Evolutionary conservation across 768 basidiomycete genomes (phyloP).

Genomic region (Tricholoma sp.): DNA sequence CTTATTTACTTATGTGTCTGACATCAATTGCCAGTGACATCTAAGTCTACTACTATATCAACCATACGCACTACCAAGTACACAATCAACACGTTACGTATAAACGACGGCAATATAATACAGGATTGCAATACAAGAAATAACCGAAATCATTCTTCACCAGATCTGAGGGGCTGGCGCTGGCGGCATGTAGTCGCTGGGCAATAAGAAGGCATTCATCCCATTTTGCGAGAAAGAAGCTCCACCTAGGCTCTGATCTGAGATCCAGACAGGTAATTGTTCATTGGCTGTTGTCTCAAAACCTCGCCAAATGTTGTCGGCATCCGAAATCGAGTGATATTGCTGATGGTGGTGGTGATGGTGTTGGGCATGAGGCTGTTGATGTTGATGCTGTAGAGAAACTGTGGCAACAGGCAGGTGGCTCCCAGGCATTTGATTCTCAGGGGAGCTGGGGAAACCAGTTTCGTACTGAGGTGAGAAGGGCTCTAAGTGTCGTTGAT

Average conservation of each 20-base stretch:
- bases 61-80: neutral
- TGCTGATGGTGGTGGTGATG: constrained; percentile 23
- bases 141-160: constrained; percentile 31
- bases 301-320: constrained; percentile 72
- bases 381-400: constrained; percentile 17
- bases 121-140: neutral
- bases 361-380: constrained; percentile 22
- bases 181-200: constrained; percentile 65
- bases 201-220: constrained; percentile 81
- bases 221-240: constrained; percentile 73
- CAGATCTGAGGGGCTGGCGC: constrained; percentile 69
- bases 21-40: too few relatives aligned
- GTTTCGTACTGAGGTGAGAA: constrained; percentile 57
- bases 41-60: too few relatives aligned
- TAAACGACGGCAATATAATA: neutral
- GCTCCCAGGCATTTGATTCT: constrained; percentile 22
- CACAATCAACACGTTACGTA: neutral
- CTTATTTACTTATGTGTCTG: too few relatives aligned
- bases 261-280: constrained; percentile 81
- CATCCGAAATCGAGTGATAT: constrained; percentile 27
- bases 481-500: constrained; percentile 40
- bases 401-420: constrained; percentile 20
- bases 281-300: constrained; percentile 69
- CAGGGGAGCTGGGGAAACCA: constrained; percentile 28
- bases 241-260: constrained; percentile 77